Conservation (phyloP, 2,329 filamentous ascomycete species). For the Pestalotiopsis sp. region DNA sequence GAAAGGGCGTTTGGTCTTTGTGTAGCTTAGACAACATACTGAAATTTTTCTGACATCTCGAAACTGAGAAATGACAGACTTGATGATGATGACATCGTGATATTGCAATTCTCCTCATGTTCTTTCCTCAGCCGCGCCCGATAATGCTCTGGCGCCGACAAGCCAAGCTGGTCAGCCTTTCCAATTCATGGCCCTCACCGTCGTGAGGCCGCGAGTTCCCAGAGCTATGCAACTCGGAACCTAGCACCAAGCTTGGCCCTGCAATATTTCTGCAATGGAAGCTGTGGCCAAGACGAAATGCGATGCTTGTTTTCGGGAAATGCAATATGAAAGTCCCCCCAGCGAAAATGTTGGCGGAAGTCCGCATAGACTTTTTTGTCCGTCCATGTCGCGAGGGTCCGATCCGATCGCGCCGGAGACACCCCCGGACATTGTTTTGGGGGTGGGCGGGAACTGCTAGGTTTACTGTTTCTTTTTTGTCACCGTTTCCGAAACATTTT, state of each 20-base stretch:
- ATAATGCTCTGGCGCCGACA: background rate
- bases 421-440: too few relatives aligned
- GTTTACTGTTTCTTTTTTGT: too few relatives aligned
- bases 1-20: background rate
- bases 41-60: background rate
- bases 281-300: background rate
- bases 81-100: background rate
- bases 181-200: background rate
- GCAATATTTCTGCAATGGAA: too few relatives aligned
- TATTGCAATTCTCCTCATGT: background rate
- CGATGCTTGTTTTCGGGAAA: background rate
- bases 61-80: background rate
- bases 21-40: conserved; percentile 8
- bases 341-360: background rate
- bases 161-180: background rate
- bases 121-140: background rate
- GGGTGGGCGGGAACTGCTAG: too few relatives aligned
- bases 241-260: background rate
- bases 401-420: too few relatives aligned
- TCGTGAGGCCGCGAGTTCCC: background rate
- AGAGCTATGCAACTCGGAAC: background rate
- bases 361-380: too few relatives aligned
- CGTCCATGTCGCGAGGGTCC: too few relatives aligned
- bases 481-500: too few relatives aligned
- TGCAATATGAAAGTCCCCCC: background rate